Base-by-base conservation (phyloP, 2,329 filamentous ascomycete genomes). In the Delphinella strobiligena region DNA sequence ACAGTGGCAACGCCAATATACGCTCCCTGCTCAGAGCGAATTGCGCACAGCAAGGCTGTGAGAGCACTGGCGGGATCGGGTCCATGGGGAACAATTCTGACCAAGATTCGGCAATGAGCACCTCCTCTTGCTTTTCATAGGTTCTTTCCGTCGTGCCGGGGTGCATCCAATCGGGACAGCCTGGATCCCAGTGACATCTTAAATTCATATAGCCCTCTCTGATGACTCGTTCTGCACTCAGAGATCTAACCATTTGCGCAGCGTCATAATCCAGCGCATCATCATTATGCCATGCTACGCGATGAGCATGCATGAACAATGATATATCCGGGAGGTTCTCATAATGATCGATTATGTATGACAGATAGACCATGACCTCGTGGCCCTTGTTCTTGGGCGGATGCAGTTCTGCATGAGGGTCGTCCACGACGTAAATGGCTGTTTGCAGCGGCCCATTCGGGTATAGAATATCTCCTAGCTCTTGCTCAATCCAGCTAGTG, bases 41-140 rank as follows among this genome's bases (percentile, higher is more conserved):
- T 47, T 80, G 76, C 2, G 72, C 73, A 50, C 76, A 80, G 53
- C 75, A 80, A 3, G 75, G 71, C 47, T 78, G 74, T 2, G 72
- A 67, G 0, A 80, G 63, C 0, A 75, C 67, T 1, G 50, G 47
- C 0, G 68, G 68, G 1, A 71, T 57, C 9, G 59, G 56, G 37
- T 68, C 64, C 4, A 62, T 47, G 1, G 68, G 67, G 46, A 71
- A 71, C 0, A 71, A 48, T 46, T 68, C 60, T 31, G 55, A 54
- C 67, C 66, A 71, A 0, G 56, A 58, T 30, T 63, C 60, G 1
- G 62, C 63, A 4, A 70, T 47, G 2, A 67, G 42, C 4, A 58
- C 47, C 42, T 69, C 62, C 45, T 71, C 67, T 34, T 61, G 56
- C 49, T 67, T 68, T 8, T 53, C 47, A 4, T 36, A 36, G 19